Percentiles rank a stretch among this genome's conserved stretches.
Conservation (phyloP, 768 basidiomycete species). For the Pisolithus orientalis region DNA sequence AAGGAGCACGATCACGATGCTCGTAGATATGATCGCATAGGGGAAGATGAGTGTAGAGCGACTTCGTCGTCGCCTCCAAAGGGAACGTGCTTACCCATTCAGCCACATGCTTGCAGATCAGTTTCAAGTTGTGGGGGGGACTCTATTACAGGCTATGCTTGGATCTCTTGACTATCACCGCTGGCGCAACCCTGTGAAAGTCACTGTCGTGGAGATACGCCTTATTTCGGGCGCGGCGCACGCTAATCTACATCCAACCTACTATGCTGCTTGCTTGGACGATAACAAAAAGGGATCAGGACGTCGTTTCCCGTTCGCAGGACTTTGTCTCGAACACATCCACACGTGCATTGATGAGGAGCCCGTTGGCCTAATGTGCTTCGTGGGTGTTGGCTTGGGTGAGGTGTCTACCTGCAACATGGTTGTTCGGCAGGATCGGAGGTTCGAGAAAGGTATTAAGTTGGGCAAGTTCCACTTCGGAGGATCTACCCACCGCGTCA, state of each 20-base stretch:
- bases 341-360: too few relatives aligned
- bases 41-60: too few relatives aligned
- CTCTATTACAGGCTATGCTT: constrained; percentile 54
- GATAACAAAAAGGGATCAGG: constrained; percentile 14
- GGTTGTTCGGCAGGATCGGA: constrained; percentile 23
- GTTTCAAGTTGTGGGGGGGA: constrained; percentile 41
- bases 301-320: constrained; percentile 10
- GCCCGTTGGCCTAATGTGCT: too few relatives aligned
- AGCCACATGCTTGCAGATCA: constrained; percentile 42
- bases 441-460: constrained; percentile 43
- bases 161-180: constrained; percentile 51
- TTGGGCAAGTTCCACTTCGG: constrained; percentile 53
- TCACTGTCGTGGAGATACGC: constrained; percentile 33
- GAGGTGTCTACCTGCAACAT: constrained; percentile 27
- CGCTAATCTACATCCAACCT: constrained; percentile 8
- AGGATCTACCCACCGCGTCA: constrained; percentile 39
- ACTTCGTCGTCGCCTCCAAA: too few relatives aligned
- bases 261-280: constrained; percentile 36
- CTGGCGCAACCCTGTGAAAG: constrained; percentile 55
- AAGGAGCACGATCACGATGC: too few relatives aligned
- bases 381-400: too few relatives aligned
- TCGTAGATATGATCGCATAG: too few relatives aligned
- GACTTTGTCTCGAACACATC: too few relatives aligned
- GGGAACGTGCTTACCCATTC: constrained; percentile 40
- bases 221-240: constrained; percentile 37